Evolutionary conservation across 164 flowering plant genomes (phyloP).

Genomic region (Brasenia schreberi): DNA sequence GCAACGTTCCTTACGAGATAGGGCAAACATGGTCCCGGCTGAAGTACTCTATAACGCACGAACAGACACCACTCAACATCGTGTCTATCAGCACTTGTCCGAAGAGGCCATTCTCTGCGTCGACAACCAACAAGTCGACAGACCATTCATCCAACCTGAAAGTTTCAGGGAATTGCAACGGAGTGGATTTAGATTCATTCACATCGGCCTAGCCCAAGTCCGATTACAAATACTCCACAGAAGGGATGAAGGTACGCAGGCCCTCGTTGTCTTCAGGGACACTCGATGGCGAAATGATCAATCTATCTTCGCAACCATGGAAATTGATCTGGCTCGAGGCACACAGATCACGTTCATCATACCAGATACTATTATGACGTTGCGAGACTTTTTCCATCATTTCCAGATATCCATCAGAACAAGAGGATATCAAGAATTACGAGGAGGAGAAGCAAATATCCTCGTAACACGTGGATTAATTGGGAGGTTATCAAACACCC

Average conservation of each 20-base stretch:
- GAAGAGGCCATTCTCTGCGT: background rate
- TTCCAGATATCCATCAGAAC: background rate
- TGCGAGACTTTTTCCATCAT: background rate
- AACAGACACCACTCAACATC: background rate
- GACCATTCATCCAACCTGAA: background rate
- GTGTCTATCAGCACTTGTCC: background rate
- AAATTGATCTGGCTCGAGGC: background rate
- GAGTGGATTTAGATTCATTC: background rate
- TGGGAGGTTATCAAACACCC: background rate
- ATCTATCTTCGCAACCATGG: conserved; percentile 3
- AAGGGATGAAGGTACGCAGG: background rate
- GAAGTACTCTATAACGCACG: background rate
- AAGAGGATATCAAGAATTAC: background rate
- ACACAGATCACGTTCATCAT: background rate
- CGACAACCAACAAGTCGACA: background rate
- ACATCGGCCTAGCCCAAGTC: background rate
- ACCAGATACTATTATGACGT: background rate
- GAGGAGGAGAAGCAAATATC: background rate
- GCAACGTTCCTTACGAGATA: background rate
- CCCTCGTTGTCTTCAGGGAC: conserved; percentile 2
- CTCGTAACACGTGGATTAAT: background rate
- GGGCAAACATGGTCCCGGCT: conserved; percentile 1
- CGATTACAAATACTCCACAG: background rate
- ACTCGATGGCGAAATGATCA: no score
- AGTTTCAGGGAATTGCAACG: background rate